Percentiles rank a stretch among this genome's conserved stretches.
Evolutionary conservation across 2,329 filamentous ascomycete genomes (phyloP).

Genomic region (Aspergillus caelatus): DNA sequence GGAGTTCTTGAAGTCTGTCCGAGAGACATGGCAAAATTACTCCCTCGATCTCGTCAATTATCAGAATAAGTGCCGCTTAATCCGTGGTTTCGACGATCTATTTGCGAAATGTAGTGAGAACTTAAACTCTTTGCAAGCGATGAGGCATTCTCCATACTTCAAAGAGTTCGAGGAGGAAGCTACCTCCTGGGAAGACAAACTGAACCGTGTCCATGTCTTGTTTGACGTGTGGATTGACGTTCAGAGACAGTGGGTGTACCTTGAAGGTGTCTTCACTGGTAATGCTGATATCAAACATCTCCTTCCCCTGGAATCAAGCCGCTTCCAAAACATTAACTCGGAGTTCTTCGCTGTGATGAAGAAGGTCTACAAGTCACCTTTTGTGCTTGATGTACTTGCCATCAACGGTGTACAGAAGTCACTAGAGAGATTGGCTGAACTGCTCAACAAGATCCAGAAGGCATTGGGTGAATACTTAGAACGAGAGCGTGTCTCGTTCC

Average conservation of each 20-base stretch:
- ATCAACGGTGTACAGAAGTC: conserved; percentile 97
- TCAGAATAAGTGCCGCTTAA: conserved; percentile 96
- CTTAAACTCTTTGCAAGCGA: conserved; percentile 93
- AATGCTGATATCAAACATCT: conserved; percentile 99
- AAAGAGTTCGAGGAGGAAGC: conserved; percentile 99
- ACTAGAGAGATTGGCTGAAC: conserved; percentile 89
- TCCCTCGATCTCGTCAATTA: conserved; percentile 93
- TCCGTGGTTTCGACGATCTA: conserved; percentile 96
- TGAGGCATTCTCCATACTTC: conserved; percentile 99
- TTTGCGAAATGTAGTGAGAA: conserved; percentile 99
- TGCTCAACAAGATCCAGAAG: conserved; percentile 99
- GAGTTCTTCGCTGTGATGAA: conserved; percentile 99
- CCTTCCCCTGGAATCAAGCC: conserved; percentile 90
- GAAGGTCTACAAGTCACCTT: conserved; percentile 95
- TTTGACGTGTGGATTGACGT: conserved; percentile 99
- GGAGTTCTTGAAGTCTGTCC: conserved; percentile 94
- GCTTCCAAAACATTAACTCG: conserved; percentile 99
- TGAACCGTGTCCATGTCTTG: conserved; percentile 94
- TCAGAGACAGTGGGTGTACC: conserved; percentile 99
- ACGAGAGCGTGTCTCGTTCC: conserved; percentile 95
- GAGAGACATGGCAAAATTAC: conserved; percentile 96
- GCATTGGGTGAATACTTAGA: conserved; percentile 98
- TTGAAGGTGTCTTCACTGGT: conserved; percentile 97
- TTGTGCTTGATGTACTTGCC: conserved; percentile 91
- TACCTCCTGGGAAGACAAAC: conserved; percentile 93